Conservation (phyloP, 805 yeast genomes). For the Candida bentonensis region DNA sequence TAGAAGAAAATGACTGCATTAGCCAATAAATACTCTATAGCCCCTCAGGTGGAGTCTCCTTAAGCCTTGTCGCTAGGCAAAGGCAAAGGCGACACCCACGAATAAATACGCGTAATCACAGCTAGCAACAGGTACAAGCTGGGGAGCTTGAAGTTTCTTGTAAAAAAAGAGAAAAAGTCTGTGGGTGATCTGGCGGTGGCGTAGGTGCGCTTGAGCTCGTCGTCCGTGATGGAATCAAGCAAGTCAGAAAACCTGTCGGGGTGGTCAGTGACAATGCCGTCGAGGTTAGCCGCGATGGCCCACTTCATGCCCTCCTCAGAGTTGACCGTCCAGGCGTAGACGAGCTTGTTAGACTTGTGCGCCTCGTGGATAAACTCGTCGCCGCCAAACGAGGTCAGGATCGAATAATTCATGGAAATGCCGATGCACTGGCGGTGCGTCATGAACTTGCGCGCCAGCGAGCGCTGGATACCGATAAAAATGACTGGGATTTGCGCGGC, state of each 20-base stretch:
- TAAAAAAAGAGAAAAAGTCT: not conserved
- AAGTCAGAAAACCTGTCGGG: conserved; percentile 17
- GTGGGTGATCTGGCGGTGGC: not conserved
- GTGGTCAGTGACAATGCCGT: conserved; percentile 31
- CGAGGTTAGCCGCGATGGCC: conserved; percentile 23
- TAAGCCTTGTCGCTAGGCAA: too few relatives aligned
- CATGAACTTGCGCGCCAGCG: conserved; percentile 23
- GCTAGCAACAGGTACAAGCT: not conserved
- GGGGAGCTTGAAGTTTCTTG: not conserved
- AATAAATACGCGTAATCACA: not conserved
- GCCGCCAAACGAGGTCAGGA: conserved; percentile 33
- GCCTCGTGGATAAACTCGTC: conserved; percentile 21
- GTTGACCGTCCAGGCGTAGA: conserved; percentile 43
- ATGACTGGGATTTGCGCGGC: conserved; percentile 22
- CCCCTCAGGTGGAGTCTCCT: too few relatives aligned
- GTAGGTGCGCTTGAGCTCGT: conserved; percentile 9
- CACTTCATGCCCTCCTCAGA: conserved; percentile 22
- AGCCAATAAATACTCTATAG: too few relatives aligned
- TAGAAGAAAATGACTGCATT: too few relatives aligned
- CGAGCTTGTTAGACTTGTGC: conserved; percentile 20
- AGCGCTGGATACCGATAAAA: conserved; percentile 25
- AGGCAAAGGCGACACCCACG: too few relatives aligned
- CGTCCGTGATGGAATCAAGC: conserved; percentile 11
- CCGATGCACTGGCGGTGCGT: conserved; percentile 40
- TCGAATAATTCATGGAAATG: conserved; percentile 31